These are phyloP conservation scores for Epicoccum nigrum DNA, from an alignment of 2,329 filamentous ascomycete species.

Conservation along the genomic window DNA sequence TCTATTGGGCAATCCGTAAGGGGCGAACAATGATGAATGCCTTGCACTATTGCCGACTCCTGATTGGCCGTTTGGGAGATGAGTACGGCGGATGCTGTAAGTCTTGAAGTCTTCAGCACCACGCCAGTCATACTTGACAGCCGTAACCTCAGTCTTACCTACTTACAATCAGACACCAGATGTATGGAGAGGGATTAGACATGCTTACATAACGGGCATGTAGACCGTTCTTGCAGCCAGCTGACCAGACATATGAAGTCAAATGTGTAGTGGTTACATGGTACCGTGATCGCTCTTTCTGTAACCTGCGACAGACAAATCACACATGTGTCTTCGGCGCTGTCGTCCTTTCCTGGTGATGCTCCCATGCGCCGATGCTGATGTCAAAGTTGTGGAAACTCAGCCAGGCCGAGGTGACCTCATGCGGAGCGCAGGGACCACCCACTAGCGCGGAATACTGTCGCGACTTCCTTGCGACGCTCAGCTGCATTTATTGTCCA, in stretches of 20 bases:
- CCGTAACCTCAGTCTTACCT: conserved; percentile 60
- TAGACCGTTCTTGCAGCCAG: conserved; percentile 76
- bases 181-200: too few species aligned
- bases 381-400: conserved; percentile 14
- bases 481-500: conserved; percentile 5
- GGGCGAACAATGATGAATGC: conserved; percentile 19
- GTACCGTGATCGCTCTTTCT: conserved; percentile 72
- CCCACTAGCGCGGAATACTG: conserved; percentile 1
- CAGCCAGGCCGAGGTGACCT: conserved; percentile 24
- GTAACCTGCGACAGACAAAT: conserved; percentile 83
- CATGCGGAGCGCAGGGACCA: conserved; percentile 18
- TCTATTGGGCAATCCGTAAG: conserved; percentile 26
- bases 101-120: conserved; percentile 62
- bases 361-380: conserved; percentile 36
- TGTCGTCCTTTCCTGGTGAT: conserved; percentile 19
- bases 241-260: conserved; percentile 84
- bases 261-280: conserved; percentile 81
- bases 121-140: conserved; percentile 70
- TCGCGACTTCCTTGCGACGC: conserved; percentile 17
- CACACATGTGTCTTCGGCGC: conserved; percentile 64
- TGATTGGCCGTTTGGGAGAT: conserved; percentile 9
- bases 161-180: not conserved
- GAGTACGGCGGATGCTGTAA: conserved; percentile 58
- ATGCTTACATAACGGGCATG: conserved; percentile 79
- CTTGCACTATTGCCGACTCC: not conserved